Percentiles rank a stretch among this genome's conserved stretches.
Evolutionary conservation across 1,139 yeast species (phyloP).

Genomic region (Diutina neorugosa): DNA sequence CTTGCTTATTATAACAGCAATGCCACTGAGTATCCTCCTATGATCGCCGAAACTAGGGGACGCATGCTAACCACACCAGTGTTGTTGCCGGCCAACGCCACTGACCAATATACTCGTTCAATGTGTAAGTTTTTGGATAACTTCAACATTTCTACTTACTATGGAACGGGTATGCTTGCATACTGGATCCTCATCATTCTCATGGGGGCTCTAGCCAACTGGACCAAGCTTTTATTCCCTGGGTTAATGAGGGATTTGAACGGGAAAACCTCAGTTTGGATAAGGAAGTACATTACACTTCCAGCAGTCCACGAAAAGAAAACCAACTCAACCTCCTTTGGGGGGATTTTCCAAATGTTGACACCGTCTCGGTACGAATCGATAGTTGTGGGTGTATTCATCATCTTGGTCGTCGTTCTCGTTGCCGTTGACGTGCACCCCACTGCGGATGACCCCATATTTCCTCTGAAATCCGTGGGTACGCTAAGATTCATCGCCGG

Average conservation of each 20-base stretch:
- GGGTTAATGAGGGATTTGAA: conserved; percentile 1
- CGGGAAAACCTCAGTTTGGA: background rate
- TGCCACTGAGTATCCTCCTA: background rate
- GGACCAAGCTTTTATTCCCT: background rate
- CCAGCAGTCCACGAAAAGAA: background rate
- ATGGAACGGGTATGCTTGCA: conserved; percentile 1
- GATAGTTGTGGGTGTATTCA: background rate
- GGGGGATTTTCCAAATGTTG: background rate
- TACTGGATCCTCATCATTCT: background rate
- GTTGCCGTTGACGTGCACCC: background rate
- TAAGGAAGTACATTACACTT: background rate
- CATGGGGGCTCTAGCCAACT: conserved; percentile 1
- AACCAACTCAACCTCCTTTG: background rate
- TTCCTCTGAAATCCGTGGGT: background rate
- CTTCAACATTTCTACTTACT: conserved; percentile 1
- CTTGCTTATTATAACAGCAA: background rate
- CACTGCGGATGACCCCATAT: background rate
- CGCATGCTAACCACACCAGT: background rate
- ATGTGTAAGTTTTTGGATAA: conserved; percentile 2
- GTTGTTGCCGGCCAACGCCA: background rate
- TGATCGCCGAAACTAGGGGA: background rate
- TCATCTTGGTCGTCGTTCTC: background rate
- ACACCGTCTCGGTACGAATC: conserved; percentile 1
- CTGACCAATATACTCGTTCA: background rate
- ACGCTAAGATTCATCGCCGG: background rate